Percentiles rank a stretch among this genome's conserved stretches.
Evolutionary conservation across 2,329 filamentous ascomycete genomes (phyloP).

Genomic region (Immersiporthe knoxdaviesiana): DNA sequence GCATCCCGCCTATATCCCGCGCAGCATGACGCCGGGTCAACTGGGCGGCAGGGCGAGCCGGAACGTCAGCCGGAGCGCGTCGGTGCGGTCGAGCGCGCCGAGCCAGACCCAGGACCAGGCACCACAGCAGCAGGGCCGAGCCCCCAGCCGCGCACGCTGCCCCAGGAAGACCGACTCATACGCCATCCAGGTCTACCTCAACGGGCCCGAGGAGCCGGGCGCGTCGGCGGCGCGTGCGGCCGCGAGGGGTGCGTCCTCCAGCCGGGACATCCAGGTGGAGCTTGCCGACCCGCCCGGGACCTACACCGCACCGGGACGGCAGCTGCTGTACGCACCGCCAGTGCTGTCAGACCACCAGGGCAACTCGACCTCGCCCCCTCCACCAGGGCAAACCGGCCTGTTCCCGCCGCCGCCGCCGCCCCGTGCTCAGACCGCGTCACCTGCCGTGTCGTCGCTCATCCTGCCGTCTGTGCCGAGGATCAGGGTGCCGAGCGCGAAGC

Average conservation of each 20-base stretch:
- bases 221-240: background rate
- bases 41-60: conserved; percentile 32
- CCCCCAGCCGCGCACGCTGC: background rate
- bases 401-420: conserved; percentile 31
- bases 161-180: conserved; percentile 5
- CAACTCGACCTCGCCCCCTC: conserved; percentile 30
- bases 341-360: conserved; percentile 14
- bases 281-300: background rate
- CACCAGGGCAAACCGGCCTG: conserved; percentile 30
- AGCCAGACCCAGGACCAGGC: background rate
- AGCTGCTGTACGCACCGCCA: conserved; percentile 5
- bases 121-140: conserved; percentile 7
- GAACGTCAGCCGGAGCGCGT: conserved; percentile 6
- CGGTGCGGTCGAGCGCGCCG: conserved; percentile 11
- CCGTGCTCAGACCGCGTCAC: conserved; percentile 27
- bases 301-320: conserved; percentile 4
- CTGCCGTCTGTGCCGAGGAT: conserved; percentile 46
- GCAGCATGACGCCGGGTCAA: conserved; percentile 19
- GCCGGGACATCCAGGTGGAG: conserved; percentile 4
- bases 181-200: conserved; percentile 13
- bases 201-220: conserved; percentile 2
- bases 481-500: conserved; percentile 46
- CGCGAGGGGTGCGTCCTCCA: background rate
- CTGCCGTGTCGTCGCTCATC: conserved; percentile 39
- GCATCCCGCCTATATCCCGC: conserved; percentile 54